Evolutionary conservation across 139 green algal species (phyloP).

Genomic region (Coccomyxa sp.): DNA sequence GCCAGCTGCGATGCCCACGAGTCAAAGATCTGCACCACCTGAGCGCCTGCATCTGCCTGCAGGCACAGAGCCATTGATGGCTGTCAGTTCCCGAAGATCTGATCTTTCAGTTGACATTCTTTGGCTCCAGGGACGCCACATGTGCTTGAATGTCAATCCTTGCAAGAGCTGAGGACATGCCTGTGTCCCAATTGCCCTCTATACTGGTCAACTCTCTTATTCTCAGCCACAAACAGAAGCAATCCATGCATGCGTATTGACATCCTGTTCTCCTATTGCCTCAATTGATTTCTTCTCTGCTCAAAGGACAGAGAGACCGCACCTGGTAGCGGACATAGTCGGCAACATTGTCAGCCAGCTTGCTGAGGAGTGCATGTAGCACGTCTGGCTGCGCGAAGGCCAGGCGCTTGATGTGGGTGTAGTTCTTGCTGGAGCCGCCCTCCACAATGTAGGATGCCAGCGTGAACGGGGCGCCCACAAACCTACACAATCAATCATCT

Average conservation of each 20-base stretch:
- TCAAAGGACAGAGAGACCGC: background rate
- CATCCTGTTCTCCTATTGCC: no score
- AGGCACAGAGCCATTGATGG: background rate
- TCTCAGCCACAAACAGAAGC: no score
- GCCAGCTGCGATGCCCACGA: slow-evolving; percentile 84
- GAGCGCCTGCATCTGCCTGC: slow-evolving; percentile 73
- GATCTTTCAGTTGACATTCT: no score
- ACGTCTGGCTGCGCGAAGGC: slow-evolving; percentile 72
- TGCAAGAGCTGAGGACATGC: no score
- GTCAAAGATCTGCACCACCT: slow-evolving; percentile 96
- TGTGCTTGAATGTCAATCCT: no score
- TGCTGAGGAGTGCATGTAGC: slow-evolving; percentile 57
- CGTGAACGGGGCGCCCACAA: slow-evolving; percentile 91
- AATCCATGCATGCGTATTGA: no score
- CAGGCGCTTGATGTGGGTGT: slow-evolving; percentile 83
- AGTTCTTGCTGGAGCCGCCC: slow-evolving; percentile 69
- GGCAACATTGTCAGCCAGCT: slow-evolving; percentile 82
- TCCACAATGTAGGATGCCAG: slow-evolving; percentile 94
- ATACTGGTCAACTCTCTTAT: no score
- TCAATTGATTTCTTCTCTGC: no score
- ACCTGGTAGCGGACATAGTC: slow-evolving; percentile 93
- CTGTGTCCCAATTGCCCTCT: no score
- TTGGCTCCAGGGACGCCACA: no score
- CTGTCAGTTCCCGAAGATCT: no score
- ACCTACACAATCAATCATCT: slow-evolving; percentile 17